Evolutionary conservation across 306 rosid genomes (phyloP).

Genomic region (Vachellia pachyceras): DNA sequence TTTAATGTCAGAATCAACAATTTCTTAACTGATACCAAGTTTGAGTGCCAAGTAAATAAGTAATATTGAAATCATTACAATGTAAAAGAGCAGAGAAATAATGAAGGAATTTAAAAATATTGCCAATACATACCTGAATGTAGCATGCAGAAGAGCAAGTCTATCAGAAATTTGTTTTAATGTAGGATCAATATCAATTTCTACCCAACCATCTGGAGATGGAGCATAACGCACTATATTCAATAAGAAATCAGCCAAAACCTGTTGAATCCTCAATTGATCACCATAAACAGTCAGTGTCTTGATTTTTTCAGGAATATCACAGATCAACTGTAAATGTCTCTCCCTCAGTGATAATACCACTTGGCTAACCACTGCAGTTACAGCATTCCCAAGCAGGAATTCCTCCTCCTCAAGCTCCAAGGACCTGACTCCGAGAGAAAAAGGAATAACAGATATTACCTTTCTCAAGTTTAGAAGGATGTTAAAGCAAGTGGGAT

Average conservation of each 20-base stretch:
- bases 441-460: slow-evolving; percentile 14
- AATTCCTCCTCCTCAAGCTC: slow-evolving; percentile 87
- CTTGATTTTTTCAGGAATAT: slow-evolving; percentile 91
- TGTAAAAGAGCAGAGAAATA: neutral
- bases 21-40: too few relatives aligned
- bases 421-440: slow-evolving; percentile 64
- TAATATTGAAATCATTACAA: neutral
- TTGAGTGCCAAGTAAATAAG: neutral
- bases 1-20: too few relatives aligned
- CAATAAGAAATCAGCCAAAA: slow-evolving; percentile 84
- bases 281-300: slow-evolving; percentile 85
- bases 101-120: neutral
- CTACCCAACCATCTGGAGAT: slow-evolving; percentile 93
- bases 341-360: slow-evolving; percentile 83
- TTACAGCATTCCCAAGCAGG: slow-evolving; percentile 80
- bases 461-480: slow-evolving; percentile 6
- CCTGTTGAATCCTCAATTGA: slow-evolving; percentile 89
- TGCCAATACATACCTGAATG: slow-evolving; percentile 73
- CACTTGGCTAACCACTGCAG: slow-evolving; percentile 97
- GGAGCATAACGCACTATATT: slow-evolving; percentile 89
- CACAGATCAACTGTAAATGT: slow-evolving; percentile 84
- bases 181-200: slow-evolving; percentile 77
- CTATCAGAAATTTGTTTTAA: slow-evolving; percentile 66
- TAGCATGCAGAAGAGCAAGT: slow-evolving; percentile 63
- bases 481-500: slow-evolving; percentile 26